These are phyloP conservation scores for Syncephalastrum racemosum DNA, from an alignment of 371 early-diverging fungal genomes.

Conservation along the genomic window DNA sequence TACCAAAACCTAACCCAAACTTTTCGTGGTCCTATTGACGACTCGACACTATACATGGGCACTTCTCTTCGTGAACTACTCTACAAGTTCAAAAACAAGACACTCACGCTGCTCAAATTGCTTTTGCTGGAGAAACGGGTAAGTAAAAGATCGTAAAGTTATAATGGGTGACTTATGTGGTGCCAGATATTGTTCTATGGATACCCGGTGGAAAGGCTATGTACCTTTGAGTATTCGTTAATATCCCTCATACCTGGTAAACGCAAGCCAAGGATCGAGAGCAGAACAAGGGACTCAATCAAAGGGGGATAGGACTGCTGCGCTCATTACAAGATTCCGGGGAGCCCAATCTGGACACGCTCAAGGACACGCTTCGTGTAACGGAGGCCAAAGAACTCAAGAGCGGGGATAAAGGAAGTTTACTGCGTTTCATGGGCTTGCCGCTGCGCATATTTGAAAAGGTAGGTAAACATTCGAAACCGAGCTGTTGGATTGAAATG, in stretches of 20 bases:
- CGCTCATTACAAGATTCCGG: conserved; percentile 68
- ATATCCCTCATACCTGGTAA: conserved; percentile 70
- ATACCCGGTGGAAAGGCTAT: conserved; percentile 75
- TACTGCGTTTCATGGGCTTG: conserved; percentile 60
- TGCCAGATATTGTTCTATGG: conserved; percentile 80
- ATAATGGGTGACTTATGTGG: not conserved
- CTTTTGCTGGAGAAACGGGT: conserved; percentile 73
- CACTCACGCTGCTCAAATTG: conserved; percentile 73
- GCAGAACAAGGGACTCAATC: not conserved
- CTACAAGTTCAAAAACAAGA: conserved; percentile 72
- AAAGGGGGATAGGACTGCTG: conserved; percentile 41
- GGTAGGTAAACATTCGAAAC: conserved; percentile 25
- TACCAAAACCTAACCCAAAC: conserved; percentile 61
- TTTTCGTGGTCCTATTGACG: conserved; percentile 62
- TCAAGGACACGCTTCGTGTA: conserved; percentile 16
- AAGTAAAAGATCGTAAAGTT: not conserved
- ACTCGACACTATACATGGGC: conserved; percentile 70
- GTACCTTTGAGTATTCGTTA: conserved; percentile 78
- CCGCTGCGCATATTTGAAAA: conserved; percentile 76
- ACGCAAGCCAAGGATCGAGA: not conserved
- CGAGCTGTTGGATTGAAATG: not conserved
- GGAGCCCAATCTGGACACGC: conserved; percentile 51
- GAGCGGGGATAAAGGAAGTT: conserved; percentile 45
- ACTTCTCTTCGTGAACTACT: conserved; percentile 74
- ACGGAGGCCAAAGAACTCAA: conserved; percentile 34